Percentiles rank a stretch among this genome's conserved stretches.
Evolutionary conservation across 2,329 filamentous ascomycete genomes (phyloP).

Genomic region (Esteya vermicola): DNA sequence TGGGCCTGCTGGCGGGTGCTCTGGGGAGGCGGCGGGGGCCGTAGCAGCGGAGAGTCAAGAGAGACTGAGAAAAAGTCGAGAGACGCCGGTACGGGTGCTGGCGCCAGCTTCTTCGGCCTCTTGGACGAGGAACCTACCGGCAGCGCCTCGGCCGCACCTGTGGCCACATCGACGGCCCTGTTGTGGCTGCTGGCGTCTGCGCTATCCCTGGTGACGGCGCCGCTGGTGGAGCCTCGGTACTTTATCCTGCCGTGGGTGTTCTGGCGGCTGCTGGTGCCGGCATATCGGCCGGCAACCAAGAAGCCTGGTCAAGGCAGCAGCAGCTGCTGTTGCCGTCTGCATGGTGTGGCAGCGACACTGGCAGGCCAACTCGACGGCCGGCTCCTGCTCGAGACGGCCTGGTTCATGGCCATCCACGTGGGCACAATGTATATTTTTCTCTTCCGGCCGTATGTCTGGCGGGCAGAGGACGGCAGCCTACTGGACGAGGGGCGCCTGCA

Average conservation of each 20-base stretch:
- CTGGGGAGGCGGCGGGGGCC: constrained; percentile 17
- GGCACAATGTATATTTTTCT: constrained; percentile 61
- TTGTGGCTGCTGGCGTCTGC: constrained; percentile 54
- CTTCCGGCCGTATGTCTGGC: constrained; percentile 53
- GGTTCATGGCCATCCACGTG: constrained; percentile 52
- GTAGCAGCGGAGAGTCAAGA: neutral
- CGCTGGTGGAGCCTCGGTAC: constrained; percentile 88
- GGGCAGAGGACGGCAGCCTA: constrained; percentile 31
- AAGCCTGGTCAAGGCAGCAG: neutral
- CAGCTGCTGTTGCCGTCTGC: neutral
- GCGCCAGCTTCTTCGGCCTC: constrained; percentile 5
- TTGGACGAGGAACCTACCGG: constrained; percentile 14
- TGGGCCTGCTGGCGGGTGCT: constrained; percentile 56
- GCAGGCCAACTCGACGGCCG: constrained; percentile 26
- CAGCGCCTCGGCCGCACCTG: constrained; percentile 15
- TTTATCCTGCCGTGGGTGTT: constrained; percentile 93
- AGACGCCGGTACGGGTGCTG: neutral
- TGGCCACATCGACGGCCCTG: constrained; percentile 35
- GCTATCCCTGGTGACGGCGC: constrained; percentile 72
- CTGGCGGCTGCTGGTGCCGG: constrained; percentile 69
- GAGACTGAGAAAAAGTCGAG: neutral
- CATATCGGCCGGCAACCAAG: too few relatives aligned
- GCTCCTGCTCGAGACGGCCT: constrained; percentile 47
- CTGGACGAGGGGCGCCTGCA: constrained; percentile 46
- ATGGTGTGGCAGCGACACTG: constrained; percentile 5